Evolutionary conservation across 75 land plant genomes (phyloP).

Genomic region (Pinus albicaulis): DNA sequence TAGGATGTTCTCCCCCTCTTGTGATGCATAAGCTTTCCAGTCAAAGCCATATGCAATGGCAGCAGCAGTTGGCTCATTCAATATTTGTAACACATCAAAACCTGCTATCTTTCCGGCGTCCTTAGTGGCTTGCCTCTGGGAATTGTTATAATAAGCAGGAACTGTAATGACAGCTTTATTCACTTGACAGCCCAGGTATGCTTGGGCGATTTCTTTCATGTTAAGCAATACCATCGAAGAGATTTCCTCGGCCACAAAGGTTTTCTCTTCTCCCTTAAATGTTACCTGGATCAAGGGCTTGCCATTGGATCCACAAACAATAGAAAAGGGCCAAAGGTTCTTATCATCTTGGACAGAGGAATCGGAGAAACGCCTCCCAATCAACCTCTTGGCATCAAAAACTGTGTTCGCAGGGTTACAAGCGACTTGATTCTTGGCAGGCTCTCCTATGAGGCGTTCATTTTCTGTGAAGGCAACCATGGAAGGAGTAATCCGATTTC

Average conservation of each 20-base stretch:
- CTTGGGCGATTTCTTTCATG: conserved; percentile 11
- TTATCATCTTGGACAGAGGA: background rate
- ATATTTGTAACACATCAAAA: too few species aligned
- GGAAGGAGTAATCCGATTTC: conserved; percentile 45
- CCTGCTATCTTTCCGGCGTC: too few species aligned
- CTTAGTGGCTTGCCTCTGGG: conserved; percentile 26
- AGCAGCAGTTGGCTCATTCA: too few species aligned
- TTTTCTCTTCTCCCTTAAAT: conserved; percentile 20
- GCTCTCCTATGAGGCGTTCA: conserved; percentile 39
- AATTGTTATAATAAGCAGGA: background rate
- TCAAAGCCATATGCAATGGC: too few species aligned
- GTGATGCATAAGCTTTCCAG: too few species aligned
- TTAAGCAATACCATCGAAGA: background rate
- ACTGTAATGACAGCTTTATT: conserved; percentile 21
- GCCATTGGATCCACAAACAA: conserved; percentile 9
- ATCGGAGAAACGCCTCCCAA: conserved; percentile 27
- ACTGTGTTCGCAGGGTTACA: conserved; percentile 40
- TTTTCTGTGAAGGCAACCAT: conserved; percentile 49
- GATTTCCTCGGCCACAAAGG: background rate
- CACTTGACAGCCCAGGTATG: conserved; percentile 10
- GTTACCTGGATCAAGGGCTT: conserved; percentile 17
- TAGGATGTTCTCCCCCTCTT: too few species aligned
- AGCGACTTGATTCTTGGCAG: conserved; percentile 52
- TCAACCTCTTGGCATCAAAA: conserved; percentile 45
- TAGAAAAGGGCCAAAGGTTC: conserved; percentile 16